A percentile compares a stretch with the other conserved stretches of the same genome.
These are phyloP conservation scores for Pelargonium australe DNA, from an alignment of 441 rosid species.

Conservation along the genomic window DNA sequence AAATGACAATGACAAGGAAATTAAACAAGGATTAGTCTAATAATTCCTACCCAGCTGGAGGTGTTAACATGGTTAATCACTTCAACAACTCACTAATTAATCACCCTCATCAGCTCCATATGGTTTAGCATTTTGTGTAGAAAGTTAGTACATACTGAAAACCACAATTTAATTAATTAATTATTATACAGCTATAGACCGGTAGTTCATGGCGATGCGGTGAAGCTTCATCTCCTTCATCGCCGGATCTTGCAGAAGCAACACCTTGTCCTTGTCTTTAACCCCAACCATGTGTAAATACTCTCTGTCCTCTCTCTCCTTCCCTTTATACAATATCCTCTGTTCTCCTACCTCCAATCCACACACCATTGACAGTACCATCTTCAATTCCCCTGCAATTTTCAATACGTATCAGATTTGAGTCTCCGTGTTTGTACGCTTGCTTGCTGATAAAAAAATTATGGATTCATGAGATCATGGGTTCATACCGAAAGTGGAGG, in stretches of 20 bases:
- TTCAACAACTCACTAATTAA: no score
- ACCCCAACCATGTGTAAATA: conserved; percentile 90
- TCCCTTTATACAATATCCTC: conserved; percentile 72
- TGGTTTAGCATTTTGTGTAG: no score
- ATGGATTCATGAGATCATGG: not conserved
- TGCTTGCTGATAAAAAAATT: no score
- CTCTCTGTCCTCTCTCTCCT: conserved; percentile 70
- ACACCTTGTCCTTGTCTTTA: conserved; percentile 68
- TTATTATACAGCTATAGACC: conserved; percentile 44
- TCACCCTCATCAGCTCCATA: no score
- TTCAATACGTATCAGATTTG: no score
- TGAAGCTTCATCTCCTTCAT: conserved; percentile 68
- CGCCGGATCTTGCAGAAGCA: conserved; percentile 77
- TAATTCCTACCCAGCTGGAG: no score
- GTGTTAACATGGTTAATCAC: no score
- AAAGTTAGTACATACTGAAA: no score
- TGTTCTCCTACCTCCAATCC: conserved; percentile 73
- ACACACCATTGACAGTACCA: conserved; percentile 52
- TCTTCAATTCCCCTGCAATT: conserved; percentile 61
- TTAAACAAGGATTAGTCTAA: no score
- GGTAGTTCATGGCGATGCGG: conserved; percentile 31
- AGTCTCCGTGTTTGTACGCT: no score
- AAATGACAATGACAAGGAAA: no score
- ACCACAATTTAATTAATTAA: not conserved
- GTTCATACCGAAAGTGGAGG: conserved; percentile 71